These are phyloP conservation scores for Parafenestella ontariensis DNA, from an alignment of 2,329 filamentous ascomycete species.

Conservation along the genomic window DNA sequence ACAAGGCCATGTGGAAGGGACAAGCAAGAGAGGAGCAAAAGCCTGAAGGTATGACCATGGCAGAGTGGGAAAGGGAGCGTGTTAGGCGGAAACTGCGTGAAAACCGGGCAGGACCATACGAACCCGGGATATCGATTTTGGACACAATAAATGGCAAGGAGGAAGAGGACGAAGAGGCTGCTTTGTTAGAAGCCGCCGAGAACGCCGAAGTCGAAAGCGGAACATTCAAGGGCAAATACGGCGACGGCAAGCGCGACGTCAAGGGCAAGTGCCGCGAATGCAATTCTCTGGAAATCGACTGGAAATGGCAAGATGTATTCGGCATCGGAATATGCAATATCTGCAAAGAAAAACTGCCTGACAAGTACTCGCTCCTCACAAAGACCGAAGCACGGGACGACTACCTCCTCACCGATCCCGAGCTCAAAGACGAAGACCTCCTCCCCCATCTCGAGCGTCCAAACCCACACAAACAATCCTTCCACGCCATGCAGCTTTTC, in stretches of 20 bases:
- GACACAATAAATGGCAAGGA: conserved; percentile 54
- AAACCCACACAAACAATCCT: conserved; percentile 94
- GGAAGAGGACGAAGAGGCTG: conserved; percentile 38
- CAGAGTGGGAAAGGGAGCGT: conserved; percentile 89
- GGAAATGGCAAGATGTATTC: conserved; percentile 90
- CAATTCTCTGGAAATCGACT: conserved; percentile 85
- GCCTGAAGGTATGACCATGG: conserved; percentile 85
- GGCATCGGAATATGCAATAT: conserved; percentile 74
- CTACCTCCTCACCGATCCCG: conserved; percentile 92
- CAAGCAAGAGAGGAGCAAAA: conserved; percentile 64
- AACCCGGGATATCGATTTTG: conserved; percentile 83
- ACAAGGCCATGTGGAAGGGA: conserved; percentile 68
- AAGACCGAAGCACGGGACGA: conserved; percentile 97
- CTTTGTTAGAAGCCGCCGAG: conserved; percentile 48
- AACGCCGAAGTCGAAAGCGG: conserved; percentile 47
- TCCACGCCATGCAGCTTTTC: conserved; percentile 99
- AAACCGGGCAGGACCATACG: conserved; percentile 81
- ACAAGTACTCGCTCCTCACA: conserved; percentile 93
- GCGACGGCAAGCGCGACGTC: conserved; percentile 42
- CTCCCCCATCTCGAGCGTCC: conserved; percentile 87
- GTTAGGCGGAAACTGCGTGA: conserved; percentile 74
- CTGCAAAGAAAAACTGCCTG: conserved; percentile 89
- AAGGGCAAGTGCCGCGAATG: conserved; percentile 86
- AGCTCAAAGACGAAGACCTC: conserved; percentile 86
- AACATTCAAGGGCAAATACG: conserved; percentile 43